Base-by-base conservation (phyloP, 257 asterid genomes). In the Misopates orontium region DNA sequence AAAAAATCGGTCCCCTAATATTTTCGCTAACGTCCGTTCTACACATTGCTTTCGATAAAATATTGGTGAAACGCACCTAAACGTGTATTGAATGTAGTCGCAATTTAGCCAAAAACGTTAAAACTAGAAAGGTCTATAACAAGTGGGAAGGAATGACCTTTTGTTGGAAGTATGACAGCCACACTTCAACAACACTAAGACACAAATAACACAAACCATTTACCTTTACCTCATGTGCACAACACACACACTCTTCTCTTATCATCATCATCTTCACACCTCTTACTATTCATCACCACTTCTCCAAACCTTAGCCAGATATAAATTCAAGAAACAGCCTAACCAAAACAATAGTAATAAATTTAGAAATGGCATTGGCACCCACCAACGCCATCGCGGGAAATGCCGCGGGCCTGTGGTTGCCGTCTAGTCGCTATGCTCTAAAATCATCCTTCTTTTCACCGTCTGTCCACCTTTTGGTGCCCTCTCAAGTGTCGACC, bases 371-470 rank as follows among this genome's bases (percentile, higher is more conserved):
- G 98, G 91, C 95, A 64, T 70, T 91, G 64, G 78, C 81, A 66
- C 44, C 86, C 58, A 72, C 81, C 64, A 79, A 47, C 79, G 15
- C 67, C 82, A 24, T 68, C 66, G 47, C 58, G 5, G 82, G 82
- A 19, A 74, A 75, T 66, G 64, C 78, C 67, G 64, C 78, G 48
- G 95, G 86, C 2, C 86, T 79, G 28, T 82, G 89, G 54, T 75
- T 18, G 60, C 76, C 85, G 4, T 25, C 84, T 21, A 71, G 59
- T 64, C 76, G 79, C 0, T 78, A 80, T 3, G 83, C 88, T 3
- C 83, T 92, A 56, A 92, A 76, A 60, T 87, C 98, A 1, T 83
- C 96, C 0, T 88, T 83, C 75, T 74, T 78, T 44, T 64, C 85
- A 28, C 88, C 96, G 18, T 78, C 97, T 13, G 44, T 86, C 64